phyloP scores from a whole-genome alignment of 2,329 filamentous ascomycete species.

The Cordyceps tenuipes region DNA sequence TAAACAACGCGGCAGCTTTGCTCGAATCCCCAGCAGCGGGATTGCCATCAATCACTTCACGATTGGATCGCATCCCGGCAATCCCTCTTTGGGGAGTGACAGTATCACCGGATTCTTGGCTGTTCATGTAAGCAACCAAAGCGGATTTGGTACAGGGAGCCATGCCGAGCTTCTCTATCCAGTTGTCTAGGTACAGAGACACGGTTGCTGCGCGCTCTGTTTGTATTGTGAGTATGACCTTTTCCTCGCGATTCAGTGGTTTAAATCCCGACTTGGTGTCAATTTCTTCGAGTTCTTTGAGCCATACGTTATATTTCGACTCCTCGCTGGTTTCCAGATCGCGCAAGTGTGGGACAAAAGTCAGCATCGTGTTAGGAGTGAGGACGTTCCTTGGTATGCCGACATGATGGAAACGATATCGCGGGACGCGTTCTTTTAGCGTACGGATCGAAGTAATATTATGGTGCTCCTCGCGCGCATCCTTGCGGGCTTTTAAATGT shows the following conservation, averaged over 20 bases:
- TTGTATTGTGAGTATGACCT: conserved; percentile 39
- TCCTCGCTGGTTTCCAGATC: conserved; percentile 51
- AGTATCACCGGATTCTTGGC: conserved; percentile 35
- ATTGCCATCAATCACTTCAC: conserved; percentile 29
- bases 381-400: conserved; percentile 52
- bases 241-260: conserved; percentile 43
- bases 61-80: conserved; percentile 41
- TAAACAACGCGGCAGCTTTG: conserved; percentile 41
- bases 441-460: conserved; percentile 39
- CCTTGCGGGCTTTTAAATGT: conserved; percentile 35
- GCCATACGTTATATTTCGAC: conserved; percentile 45
- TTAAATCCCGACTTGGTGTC: conserved; percentile 51
- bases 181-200: conserved; percentile 45
- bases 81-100: conserved; percentile 48
- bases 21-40: conserved; percentile 32
- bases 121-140: conserved; percentile 46
- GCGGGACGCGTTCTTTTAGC: conserved; percentile 44
- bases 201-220: conserved; percentile 45
- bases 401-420: conserved; percentile 51
- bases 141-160: conserved; percentile 44
- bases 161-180: conserved; percentile 42
- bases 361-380: conserved; percentile 51
- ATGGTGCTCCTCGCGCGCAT: conserved; percentile 34
- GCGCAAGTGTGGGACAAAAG: conserved; percentile 50
- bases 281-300: conserved; percentile 49